Evolutionary conservation across 2,329 filamentous ascomycete genomes (phyloP).

Genomic region (Zymoseptoria brevis): DNA sequence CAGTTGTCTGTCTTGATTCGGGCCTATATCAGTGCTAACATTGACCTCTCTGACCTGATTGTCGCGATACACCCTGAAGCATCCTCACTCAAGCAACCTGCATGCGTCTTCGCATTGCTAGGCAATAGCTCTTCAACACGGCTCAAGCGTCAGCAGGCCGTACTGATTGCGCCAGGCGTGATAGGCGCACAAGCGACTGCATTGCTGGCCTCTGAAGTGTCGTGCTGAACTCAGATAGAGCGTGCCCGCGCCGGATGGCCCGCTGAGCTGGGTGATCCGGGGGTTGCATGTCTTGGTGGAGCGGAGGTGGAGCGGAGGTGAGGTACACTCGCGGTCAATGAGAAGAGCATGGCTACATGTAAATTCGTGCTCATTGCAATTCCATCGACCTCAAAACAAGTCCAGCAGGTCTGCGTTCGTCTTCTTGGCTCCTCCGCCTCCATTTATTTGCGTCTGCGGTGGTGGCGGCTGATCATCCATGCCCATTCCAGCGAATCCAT

Average conservation of each 20-base stretch:
- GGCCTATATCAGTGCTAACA: background rate
- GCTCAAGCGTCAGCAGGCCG: no score
- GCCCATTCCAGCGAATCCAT: conserved; percentile 76
- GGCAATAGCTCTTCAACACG: no score
- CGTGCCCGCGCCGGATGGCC: no score
- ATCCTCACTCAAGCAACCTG: no score
- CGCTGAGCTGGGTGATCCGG: no score
- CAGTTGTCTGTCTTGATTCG: background rate
- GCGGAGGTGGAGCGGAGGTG: background rate
- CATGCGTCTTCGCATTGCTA: no score
- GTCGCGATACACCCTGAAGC: no score
- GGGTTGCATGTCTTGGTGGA: background rate
- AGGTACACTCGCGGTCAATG: background rate
- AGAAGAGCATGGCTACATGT: background rate
- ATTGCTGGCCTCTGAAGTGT: no score
- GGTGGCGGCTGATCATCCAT: conserved; percentile 61
- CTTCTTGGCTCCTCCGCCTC: conserved; percentile 40
- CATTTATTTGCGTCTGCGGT: conserved; percentile 51
- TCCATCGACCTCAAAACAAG: conserved; percentile 39
- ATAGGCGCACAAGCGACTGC: no score
- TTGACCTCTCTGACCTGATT: background rate
- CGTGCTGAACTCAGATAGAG: no score
- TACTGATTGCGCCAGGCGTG: no score
- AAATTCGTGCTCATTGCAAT: background rate
- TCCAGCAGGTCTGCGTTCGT: conserved; percentile 49